A percentile compares a stretch with the other conserved stretches of the same genome.
Evolutionary conservation across 129 eudicot genomes (phyloP).

Genomic region (Gnaphalium uliginosum): DNA sequence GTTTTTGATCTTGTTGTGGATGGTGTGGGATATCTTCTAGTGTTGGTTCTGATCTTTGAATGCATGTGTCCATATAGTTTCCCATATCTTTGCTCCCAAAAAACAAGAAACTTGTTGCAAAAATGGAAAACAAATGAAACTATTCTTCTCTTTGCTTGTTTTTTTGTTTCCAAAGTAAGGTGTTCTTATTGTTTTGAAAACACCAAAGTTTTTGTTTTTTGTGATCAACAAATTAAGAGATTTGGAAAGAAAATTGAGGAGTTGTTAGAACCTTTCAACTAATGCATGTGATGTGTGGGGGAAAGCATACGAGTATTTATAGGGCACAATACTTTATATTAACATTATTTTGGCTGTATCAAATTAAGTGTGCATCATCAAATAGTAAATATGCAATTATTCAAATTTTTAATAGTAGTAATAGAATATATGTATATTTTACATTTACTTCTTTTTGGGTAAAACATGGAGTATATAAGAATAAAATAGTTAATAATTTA

Average conservation of each 20-base stretch:
- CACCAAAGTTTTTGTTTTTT: conserved; percentile 1
- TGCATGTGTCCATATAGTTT: conserved; percentile 61
- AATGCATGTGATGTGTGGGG: conserved; percentile 55
- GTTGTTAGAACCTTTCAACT: conserved; percentile 45
- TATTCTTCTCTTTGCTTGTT: conserved; percentile 9
- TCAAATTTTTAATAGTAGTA: too few relatives aligned
- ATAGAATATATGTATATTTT: too few relatives aligned
- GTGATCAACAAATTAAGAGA: conserved; percentile 20
- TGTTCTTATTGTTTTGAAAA: conserved; percentile 6
- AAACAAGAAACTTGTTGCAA: neutral
- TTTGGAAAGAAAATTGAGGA: conserved; percentile 24
- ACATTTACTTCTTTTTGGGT: too few relatives aligned
- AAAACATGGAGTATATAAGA: too few relatives aligned
- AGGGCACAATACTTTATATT: conserved; percentile 20
- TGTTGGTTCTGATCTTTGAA: conserved; percentile 18
- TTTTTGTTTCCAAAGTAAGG: conserved; percentile 9
- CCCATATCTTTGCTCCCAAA: conserved; percentile 52
- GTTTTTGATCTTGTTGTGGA: conserved; percentile 19
- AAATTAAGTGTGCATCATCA: neutral
- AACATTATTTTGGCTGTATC: conserved; percentile 1
- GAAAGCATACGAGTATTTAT: conserved; percentile 33
- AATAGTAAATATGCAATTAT: neutral
- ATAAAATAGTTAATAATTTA: too few relatives aligned
- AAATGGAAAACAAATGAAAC: conserved; percentile 1
- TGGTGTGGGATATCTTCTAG: conserved; percentile 18